Percentiles rank a stretch among this genome's conserved stretches.
Conservation (phyloP, 2,329 filamentous ascomycete genomes). For the Leptoxyphium fumago region DNA sequence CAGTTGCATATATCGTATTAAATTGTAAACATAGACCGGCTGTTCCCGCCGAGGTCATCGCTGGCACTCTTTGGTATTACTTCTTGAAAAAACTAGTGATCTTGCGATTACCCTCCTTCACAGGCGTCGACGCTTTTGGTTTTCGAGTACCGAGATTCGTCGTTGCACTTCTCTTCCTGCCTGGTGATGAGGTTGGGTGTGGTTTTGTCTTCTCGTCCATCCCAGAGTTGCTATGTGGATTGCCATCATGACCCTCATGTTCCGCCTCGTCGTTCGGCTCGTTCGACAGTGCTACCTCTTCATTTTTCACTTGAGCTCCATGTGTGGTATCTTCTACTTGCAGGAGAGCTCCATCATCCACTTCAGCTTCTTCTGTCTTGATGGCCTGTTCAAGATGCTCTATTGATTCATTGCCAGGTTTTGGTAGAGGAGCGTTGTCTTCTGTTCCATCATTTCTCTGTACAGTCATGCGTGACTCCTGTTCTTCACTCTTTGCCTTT, state of each 20-base stretch:
- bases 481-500: slow-evolving; percentile 18
- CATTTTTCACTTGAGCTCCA: slow-evolving; percentile 33
- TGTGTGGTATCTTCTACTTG: slow-evolving; percentile 13
- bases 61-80: slow-evolving; percentile 12
- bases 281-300: slow-evolving; percentile 24
- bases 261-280: slow-evolving; percentile 6
- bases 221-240: too few species aligned
- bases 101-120: slow-evolving; percentile 33
- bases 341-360: slow-evolving; percentile 13
- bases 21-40: too few species aligned
- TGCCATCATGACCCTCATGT: neutral
- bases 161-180: slow-evolving; percentile 32
- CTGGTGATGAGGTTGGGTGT: too few species aligned
- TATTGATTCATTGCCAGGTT: slow-evolving; percentile 11
- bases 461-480: slow-evolving; percentile 12
- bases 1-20: too few species aligned
- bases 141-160: slow-evolving; percentile 30
- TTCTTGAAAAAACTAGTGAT: slow-evolving; percentile 44
- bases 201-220: too few species aligned
- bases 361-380: slow-evolving; percentile 31
- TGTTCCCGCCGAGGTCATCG: too few species aligned
- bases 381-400: slow-evolving; percentile 19
- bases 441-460: slow-evolving; percentile 25
- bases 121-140: slow-evolving; percentile 28
- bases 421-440: slow-evolving; percentile 38